Evolutionary conservation across 1,284 basidiomycete species (phyloP).

Genomic region (Erythrobasidium hasegawianum): DNA sequence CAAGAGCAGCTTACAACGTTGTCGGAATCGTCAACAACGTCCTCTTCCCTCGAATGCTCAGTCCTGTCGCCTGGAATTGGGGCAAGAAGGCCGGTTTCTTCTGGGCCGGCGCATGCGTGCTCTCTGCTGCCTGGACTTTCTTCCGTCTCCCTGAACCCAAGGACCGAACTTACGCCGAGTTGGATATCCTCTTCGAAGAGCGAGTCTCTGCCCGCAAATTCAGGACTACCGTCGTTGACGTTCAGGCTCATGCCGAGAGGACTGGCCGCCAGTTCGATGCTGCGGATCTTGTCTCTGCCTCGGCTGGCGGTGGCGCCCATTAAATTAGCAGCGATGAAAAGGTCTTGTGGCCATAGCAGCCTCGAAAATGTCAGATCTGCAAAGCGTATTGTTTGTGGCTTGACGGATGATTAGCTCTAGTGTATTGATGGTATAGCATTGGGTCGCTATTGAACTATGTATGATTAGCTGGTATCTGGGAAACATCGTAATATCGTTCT

Average conservation of each 20-base stretch:
- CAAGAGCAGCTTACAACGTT: conserved; percentile 54
- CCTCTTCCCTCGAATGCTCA: conserved; percentile 53
- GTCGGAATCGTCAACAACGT: conserved; percentile 46
- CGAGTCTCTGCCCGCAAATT: conserved; percentile 26
- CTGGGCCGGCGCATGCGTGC: conserved; percentile 49
- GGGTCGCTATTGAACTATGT: too few relatives aligned
- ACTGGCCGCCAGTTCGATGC: too few relatives aligned
- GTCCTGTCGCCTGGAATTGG: conserved; percentile 51
- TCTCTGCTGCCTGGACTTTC: conserved; percentile 50
- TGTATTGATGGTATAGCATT: too few relatives aligned
- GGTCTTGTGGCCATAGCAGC: too few relatives aligned
- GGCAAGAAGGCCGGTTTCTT: conserved; percentile 46
- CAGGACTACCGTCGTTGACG: conserved; percentile 8
- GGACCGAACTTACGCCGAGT: conserved; percentile 45
- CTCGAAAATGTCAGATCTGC: too few relatives aligned
- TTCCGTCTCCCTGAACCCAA: conserved; percentile 51
- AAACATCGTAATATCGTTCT: too few relatives aligned
- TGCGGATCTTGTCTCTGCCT: too few relatives aligned
- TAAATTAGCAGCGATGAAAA: too few relatives aligned
- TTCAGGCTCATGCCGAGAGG: neutral
- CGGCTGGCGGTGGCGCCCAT: too few relatives aligned
- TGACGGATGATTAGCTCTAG: too few relatives aligned
- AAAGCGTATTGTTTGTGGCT: too few relatives aligned
- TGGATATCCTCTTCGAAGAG: conserved; percentile 27
- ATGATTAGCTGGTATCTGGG: too few relatives aligned